Percentiles rank a stretch among this genome's conserved stretches.
These are phyloP conservation scores for Candida tetrigidarum DNA, from an alignment of 1,139 yeast genomes.

Conservation along the genomic window DNA sequence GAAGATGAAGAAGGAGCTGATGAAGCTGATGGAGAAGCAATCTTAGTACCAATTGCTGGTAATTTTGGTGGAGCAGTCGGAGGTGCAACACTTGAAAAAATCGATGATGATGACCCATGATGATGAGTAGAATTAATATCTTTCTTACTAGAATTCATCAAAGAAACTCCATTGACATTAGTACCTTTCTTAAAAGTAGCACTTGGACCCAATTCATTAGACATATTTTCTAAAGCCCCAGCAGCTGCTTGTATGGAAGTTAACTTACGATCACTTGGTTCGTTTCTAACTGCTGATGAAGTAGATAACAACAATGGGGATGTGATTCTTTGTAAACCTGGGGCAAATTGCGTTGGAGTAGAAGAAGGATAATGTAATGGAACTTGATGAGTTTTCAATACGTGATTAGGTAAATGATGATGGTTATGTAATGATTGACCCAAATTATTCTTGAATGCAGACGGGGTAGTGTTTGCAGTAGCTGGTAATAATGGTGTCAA, in stretches of 20 bases:
- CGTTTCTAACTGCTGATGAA: slow-evolving; percentile 39
- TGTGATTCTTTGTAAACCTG: slow-evolving; percentile 63
- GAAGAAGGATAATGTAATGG: slow-evolving; percentile 71
- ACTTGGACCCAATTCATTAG: slow-evolving; percentile 50
- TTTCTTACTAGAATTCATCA: slow-evolving; percentile 25
- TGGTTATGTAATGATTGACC: slow-evolving; percentile 11
- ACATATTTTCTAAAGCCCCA: slow-evolving; percentile 64
- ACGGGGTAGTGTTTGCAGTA: slow-evolving; percentile 17
- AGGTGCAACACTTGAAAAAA: slow-evolving; percentile 18
- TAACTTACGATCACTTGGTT: slow-evolving; percentile 17
- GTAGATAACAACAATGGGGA: slow-evolving; percentile 62
- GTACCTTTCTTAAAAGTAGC: slow-evolving; percentile 38
- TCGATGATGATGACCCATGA: slow-evolving; percentile 16
- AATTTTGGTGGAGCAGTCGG: slow-evolving; percentile 20
- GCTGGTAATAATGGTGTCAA: slow-evolving; percentile 38
- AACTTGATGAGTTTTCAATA: slow-evolving; percentile 41
- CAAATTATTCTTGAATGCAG: slow-evolving; percentile 12
- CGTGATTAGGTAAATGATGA: slow-evolving; percentile 24
- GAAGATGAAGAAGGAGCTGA: slow-evolving; percentile 11
- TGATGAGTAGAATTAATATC: slow-evolving; percentile 3
- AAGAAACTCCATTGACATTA: slow-evolving; percentile 30
- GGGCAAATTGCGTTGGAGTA: slow-evolving; percentile 73
- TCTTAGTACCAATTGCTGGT: slow-evolving; percentile 24
- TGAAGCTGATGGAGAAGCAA: slow-evolving; percentile 21
- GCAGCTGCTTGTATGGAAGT: slow-evolving; percentile 51